A percentile compares a stretch with the other conserved stretches of the same genome.
These are phyloP conservation scores for Speleostelium caveatum DNA, from an alignment of 78 protist genomes.

Conservation along the genomic window DNA sequence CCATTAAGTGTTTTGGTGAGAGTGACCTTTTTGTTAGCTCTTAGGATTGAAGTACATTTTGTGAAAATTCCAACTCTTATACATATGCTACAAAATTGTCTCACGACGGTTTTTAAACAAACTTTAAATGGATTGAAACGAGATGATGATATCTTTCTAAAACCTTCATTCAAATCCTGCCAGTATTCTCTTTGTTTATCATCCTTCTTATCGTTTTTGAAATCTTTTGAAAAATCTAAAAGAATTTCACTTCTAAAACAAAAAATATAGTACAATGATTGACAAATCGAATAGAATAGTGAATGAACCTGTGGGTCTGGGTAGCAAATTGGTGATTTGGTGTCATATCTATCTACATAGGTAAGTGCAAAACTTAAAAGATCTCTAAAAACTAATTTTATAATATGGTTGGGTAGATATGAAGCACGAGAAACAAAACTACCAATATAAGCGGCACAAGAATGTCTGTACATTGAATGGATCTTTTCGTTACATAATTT, in stretches of 20 bases:
- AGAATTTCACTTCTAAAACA: constrained; percentile 46
- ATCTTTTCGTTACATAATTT: constrained; percentile 34
- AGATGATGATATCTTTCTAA: constrained; percentile 35
- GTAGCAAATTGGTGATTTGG: background rate
- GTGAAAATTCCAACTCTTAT: constrained; percentile 59
- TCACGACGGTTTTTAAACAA: constrained; percentile 56
- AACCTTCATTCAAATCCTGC: constrained; percentile 71
- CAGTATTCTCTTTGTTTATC: constrained; percentile 58
- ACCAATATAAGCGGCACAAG: constrained; percentile 71
- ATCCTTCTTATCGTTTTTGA: constrained; percentile 3
- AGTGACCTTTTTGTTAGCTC: constrained; percentile 28
- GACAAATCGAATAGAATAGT: constrained; percentile 51
- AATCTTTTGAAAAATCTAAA: constrained; percentile 36
- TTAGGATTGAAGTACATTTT: constrained; percentile 55
- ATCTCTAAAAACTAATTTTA: constrained; percentile 35
- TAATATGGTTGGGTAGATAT: constrained; percentile 27
- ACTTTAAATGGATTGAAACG: constrained; percentile 63
- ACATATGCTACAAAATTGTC: constrained; percentile 71
- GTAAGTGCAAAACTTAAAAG: constrained; percentile 24
- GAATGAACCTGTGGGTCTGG: constrained; percentile 61
- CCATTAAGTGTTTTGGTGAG: background rate
- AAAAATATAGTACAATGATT: constrained; percentile 66
- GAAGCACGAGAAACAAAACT: constrained; percentile 50
- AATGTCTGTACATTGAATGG: constrained; percentile 38
- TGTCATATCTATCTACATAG: constrained; percentile 46